phyloP scores from a whole-genome alignment of 1,284 basidiomycete genomes.

The Sanghuangporus sanghuang region DNA sequence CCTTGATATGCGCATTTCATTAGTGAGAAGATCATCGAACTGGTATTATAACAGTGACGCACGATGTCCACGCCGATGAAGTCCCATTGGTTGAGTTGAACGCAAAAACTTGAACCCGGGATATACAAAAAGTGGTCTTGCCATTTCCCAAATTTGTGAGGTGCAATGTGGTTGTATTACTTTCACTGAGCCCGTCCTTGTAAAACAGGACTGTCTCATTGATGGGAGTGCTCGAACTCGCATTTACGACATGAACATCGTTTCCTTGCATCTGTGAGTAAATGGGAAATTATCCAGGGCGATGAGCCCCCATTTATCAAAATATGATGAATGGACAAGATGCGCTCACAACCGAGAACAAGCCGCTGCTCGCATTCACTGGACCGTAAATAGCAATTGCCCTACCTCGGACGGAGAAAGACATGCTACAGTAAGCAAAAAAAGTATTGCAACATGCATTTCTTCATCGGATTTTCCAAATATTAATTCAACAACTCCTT shows the following conservation, averaged over 20 bases:
- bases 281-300: not conserved
- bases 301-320: not conserved
- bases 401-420: not conserved
- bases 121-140: not conserved
- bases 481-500: not conserved
- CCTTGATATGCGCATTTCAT: not conserved
- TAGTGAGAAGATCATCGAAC: too few relatives aligned
- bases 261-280: not conserved
- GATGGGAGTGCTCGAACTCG: not conserved
- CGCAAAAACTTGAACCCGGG: not conserved
- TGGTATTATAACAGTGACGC: not conserved
- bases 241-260: not conserved
- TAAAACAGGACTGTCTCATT: not conserved
- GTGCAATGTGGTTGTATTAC: not conserved
- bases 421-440: not conserved
- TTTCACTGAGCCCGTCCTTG: not conserved
- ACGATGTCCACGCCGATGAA: not conserved
- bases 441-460: not conserved
- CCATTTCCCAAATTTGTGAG: not conserved
- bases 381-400: conserved; percentile 7
- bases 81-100: not conserved
- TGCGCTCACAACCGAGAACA: not conserved
- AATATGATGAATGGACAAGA: not conserved
- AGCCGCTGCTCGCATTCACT: conserved; percentile 1
- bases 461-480: not conserved